These are phyloP conservation scores for Bretziella fagacearum DNA, from an alignment of 2,329 filamentous ascomycete genomes.

Conservation along the genomic window DNA sequence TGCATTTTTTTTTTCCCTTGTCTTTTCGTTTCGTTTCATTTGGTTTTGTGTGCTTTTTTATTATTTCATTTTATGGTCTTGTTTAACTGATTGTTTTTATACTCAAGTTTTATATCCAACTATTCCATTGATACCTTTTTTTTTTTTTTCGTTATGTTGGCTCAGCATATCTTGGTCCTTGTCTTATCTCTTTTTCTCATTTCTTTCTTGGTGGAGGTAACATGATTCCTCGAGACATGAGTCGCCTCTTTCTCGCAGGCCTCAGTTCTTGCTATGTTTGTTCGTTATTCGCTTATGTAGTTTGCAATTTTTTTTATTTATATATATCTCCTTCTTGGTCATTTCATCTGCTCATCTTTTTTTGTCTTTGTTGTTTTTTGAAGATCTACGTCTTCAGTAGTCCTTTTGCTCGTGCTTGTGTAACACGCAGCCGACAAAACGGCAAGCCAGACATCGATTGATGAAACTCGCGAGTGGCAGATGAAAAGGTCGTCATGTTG, in stretches of 20 bases:
- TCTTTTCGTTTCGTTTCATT: neutral
- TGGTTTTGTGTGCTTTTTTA: neutral
- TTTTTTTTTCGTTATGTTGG: neutral
- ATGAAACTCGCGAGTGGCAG: constrained; percentile 11
- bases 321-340: no score
- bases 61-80: neutral
- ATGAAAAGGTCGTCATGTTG: neutral
- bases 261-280: no score
- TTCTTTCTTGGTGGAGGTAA: no score
- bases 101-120: no score
- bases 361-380: no score
- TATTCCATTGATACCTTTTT: neutral
- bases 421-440: constrained; percentile 3
- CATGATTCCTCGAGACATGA: no score
- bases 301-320: no score
- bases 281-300: no score
- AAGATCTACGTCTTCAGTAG: neutral
- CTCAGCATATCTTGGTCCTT: neutral
- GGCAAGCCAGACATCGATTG: constrained; percentile 5
- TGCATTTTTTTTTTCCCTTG: neutral
- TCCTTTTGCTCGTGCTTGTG: constrained; percentile 8
- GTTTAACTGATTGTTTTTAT: neutral
- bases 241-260: no score
- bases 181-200: neutral
- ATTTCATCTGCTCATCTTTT: no score